A percentile compares a stretch with the other conserved stretches of the same genome.
Conservation (phyloP, 202 grass and related monocot genomes). For the Carex arenaria region DNA sequence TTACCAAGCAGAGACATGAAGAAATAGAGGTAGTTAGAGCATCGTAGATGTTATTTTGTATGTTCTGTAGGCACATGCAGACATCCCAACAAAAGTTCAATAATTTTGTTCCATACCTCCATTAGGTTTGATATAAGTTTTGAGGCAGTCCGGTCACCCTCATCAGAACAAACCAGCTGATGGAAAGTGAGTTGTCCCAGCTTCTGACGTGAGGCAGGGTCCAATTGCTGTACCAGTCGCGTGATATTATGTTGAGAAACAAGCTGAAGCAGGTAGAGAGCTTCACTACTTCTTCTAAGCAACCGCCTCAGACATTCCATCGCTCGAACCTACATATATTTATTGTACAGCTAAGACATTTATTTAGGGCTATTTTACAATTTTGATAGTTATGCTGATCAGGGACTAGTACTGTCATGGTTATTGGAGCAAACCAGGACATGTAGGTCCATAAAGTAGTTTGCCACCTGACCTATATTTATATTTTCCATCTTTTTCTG, state of each 20-base stretch:
- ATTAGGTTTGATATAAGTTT: slow-evolving; percentile 83
- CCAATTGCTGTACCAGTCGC: slow-evolving; percentile 79
- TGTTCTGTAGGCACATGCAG: background rate
- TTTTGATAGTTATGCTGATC: background rate
- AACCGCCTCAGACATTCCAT: slow-evolving; percentile 97
- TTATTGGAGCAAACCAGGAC: background rate
- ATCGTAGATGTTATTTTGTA: background rate
- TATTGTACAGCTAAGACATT: background rate
- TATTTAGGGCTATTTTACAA: slow-evolving; percentile 21
- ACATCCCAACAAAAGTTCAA: background rate
- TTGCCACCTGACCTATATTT: background rate
- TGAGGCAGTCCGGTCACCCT: slow-evolving; percentile 75
- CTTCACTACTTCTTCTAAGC: slow-evolving; percentile 92
- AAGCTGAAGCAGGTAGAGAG: slow-evolving; percentile 89
- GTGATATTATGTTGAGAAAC: slow-evolving; percentile 87
- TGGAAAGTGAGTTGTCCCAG: slow-evolving; percentile 75
- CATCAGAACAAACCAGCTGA: slow-evolving; percentile 92
- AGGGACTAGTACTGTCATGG: background rate
- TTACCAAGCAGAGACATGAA: background rate
- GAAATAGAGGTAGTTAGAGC: background rate
- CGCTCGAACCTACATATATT: slow-evolving; percentile 73
- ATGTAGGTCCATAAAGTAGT: background rate
- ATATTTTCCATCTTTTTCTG: background rate
- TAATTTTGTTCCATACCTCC: slow-evolving; percentile 53
- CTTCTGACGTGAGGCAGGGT: slow-evolving; percentile 52